A percentile compares a stretch with the other conserved stretches of the same genome.
These are phyloP conservation scores for Cladosporium sphaerospermum DNA, from an alignment of 2,329 filamentous ascomycete species.

Conservation along the genomic window DNA sequence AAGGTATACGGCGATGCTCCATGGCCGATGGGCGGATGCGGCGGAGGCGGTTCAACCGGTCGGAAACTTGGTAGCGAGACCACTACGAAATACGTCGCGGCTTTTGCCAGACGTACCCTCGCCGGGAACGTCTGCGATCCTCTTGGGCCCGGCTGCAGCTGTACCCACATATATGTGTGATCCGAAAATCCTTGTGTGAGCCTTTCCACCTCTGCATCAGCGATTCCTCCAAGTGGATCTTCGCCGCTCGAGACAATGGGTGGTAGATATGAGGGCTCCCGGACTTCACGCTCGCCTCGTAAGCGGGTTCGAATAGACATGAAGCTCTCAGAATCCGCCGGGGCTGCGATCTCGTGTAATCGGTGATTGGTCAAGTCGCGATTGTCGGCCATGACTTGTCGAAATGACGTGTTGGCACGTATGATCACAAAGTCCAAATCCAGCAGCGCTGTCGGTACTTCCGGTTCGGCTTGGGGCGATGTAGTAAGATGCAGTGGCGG, in stretches of 20 bases:
- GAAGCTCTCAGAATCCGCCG: slow-evolving; percentile 37
- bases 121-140: slow-evolving; percentile 32
- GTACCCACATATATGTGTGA: slow-evolving; percentile 34
- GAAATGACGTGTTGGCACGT: slow-evolving; percentile 41
- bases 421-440: slow-evolving; percentile 44
- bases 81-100: slow-evolving; percentile 41
- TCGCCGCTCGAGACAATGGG: slow-evolving; percentile 41
- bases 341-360: slow-evolving; percentile 39
- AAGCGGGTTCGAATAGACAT: slow-evolving; percentile 40
- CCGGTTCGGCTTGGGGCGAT: slow-evolving; percentile 8
- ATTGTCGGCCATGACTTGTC: slow-evolving; percentile 36
- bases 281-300: slow-evolving; percentile 40
- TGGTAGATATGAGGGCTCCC: slow-evolving; percentile 46
- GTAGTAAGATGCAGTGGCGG: neutral
- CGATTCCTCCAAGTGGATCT: slow-evolving; percentile 37
- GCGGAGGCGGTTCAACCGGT: slow-evolving; percentile 17
- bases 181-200: slow-evolving; percentile 40
- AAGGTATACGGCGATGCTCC: slow-evolving; percentile 3
- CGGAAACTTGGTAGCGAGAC: slow-evolving; percentile 33
- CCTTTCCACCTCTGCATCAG: slow-evolving; percentile 38
- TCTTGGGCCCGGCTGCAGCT: slow-evolving; percentile 28
- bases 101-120: slow-evolving; percentile 36
- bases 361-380: slow-evolving; percentile 34
- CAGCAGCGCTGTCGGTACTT: slow-evolving; percentile 36
- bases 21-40: neutral